Evolutionary conservation across 805 yeast species (phyloP), one percentile per base, ranked within the genome.

Genomic region (Kuraishia molischiana): DNA sequence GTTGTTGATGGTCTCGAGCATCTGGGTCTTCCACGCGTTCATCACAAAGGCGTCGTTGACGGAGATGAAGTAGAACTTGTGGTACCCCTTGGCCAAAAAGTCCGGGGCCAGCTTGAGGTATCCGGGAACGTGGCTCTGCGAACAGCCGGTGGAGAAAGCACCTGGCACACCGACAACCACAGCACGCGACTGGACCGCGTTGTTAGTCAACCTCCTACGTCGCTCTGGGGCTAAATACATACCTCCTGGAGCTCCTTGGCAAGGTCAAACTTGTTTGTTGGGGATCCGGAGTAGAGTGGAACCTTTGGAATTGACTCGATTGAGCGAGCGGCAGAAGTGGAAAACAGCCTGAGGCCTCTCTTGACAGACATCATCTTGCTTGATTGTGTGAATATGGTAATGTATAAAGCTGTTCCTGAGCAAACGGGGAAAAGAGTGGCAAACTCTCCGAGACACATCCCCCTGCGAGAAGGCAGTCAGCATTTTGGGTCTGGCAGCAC

Each of bases 1-100:
- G 32, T 24, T 32, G 28, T 33, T 33, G 33, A 19, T 29, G 24
- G 28, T 24, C 19, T 24, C 17, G 20, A 52, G 44, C 28, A 71
- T 51, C 17, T 62, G 51, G 39, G 77, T 71, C 32, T 73, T 75
- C 95, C 95, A 87, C 0, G 92, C 89, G 48, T 74, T 72, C 52
- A 79, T 74, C 36, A 86, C 95, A 57, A 87, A 87, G 3, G 92
- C 72, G 54, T 87, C 96, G 58, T 87, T 87, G 35, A 85, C 95
- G 15, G 92, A 69, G 26, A 87, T 74, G 32, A 87, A 74, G 49
- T 68, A 76, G 37, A 86, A 58, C 34, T 74, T 60, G 19, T 61
- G 49, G 59, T 74, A 67, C n/a, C 95, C 95, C 59, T 81, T 79
- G 21, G 65, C 66, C 43, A 70, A 63, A 51, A 86, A 73, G 24